Conservation (phyloP, 495 filamentous ascomycete genomes). For the Podospora pseudocomata region DNA sequence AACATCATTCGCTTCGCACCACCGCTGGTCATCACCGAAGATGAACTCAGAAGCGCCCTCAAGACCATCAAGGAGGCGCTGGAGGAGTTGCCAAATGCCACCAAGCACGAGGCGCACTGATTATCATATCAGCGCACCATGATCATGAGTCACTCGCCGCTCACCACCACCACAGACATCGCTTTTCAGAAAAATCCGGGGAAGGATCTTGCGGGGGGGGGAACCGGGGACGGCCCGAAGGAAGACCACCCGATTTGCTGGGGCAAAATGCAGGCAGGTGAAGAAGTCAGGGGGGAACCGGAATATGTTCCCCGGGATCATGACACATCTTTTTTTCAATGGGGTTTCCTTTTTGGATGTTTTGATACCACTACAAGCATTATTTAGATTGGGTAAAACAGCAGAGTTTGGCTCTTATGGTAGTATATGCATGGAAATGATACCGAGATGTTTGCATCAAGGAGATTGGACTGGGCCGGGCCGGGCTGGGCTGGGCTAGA, state of each 20-base stretch:
- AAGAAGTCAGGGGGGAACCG: background rate
- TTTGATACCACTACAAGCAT: background rate
- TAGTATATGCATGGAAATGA: background rate
- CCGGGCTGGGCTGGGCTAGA: too few species aligned
- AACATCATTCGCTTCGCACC: constrained; percentile 97
- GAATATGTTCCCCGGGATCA: background rate
- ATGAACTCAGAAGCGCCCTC: constrained; percentile 75
- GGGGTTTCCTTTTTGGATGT: background rate
- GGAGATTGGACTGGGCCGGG: background rate
- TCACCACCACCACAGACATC: background rate
- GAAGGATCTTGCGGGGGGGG: background rate
- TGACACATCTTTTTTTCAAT: background rate
- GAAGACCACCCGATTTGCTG: background rate
- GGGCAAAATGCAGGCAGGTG: background rate
- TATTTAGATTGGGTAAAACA: background rate
- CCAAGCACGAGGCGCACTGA: constrained; percentile 30
- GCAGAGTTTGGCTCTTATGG: background rate
- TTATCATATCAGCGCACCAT: background rate
- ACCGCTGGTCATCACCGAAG: constrained; percentile 79
- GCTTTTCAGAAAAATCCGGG: background rate
- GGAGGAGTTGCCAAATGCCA: constrained; percentile 50
- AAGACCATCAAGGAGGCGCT: constrained; percentile 73
- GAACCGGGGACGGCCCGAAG: background rate
- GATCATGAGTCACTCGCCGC: background rate
- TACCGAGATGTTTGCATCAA: background rate